Evolutionary conservation across 139 green algal genomes (phyloP), one percentile per base, ranked within the genome.

Genomic region (Chlorella sorokiniana): DNA sequence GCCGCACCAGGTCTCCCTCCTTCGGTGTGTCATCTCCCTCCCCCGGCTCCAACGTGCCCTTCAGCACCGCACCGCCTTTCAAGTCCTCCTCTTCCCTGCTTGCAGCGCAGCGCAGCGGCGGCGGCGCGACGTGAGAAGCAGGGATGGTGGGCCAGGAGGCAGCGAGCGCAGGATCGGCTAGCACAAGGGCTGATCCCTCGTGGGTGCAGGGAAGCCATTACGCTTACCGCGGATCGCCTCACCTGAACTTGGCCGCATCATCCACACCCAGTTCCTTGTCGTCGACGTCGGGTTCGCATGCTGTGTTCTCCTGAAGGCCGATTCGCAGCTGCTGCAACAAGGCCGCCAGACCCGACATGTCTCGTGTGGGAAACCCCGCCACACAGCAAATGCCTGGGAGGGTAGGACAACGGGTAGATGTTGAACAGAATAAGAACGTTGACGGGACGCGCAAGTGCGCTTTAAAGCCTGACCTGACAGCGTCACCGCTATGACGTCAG

Each of bases 41-140:
- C 5, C 82, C 82, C 16, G 73, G 83, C 61, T 85, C 69, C 61
- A 88, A 41, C 0, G 38, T 45, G 42, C 76, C 84, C 64, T 85
- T 88, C 37, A 88, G 31, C 54, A 88, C 68, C 11, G 42, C 84
- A 5, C 84, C 84, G 14, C 9, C 33, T 25, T 83, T 33, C n/a
- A 86, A 31, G 14, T 88, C 71, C 35, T 75, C 79, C 62, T 80
- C 44, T 41, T 88, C 84, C 64, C 84, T 88, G 48, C 48, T 56
- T 56, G 14, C 48, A 11, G 48, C 48, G 14, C 48, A 16, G 11
- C 16, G 48, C 48, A 65, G 59, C 59, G 25, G 59, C 59, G 25
- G 25, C 59, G 25, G 59, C 59, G 25, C 59, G 20, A 31, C 59
- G 20, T 65, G 22, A 65, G 59, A n/a, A n/a, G n/a, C n/a, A n/a